These are phyloP conservation scores for Chloris gayana DNA, from an alignment of 176 grass and related monocot species.

Conservation along the genomic window DNA sequence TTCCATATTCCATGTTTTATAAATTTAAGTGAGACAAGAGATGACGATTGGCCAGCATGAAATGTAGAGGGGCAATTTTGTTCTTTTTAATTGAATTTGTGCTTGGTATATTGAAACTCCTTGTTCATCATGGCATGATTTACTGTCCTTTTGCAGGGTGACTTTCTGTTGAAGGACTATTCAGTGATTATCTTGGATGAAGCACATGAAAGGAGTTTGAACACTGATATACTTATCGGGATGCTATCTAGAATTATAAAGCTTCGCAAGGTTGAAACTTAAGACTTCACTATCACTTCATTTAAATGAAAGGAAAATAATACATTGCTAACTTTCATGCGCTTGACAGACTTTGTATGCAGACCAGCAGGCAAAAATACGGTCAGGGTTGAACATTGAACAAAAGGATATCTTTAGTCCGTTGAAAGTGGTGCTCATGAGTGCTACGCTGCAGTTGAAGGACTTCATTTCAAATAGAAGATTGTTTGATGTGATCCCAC, in stretches of 20 bases:
- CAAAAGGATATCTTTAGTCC: constrained; percentile 64
- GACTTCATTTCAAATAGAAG: constrained; percentile 88
- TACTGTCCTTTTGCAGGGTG: constrained; percentile 58
- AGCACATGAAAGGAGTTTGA: constrained; percentile 99
- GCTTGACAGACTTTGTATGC: constrained; percentile 55
- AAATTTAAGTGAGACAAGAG: neutral
- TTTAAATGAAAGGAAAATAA: constrained; percentile 26
- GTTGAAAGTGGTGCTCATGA: constrained; percentile 95
- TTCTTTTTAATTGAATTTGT: constrained; percentile 7
- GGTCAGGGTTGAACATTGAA: constrained; percentile 51
- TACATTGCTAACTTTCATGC: constrained; percentile 40
- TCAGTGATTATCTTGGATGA: constrained; percentile 98
- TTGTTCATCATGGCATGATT: constrained; percentile 25
- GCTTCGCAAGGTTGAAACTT: constrained; percentile 65
- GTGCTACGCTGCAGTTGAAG: constrained; percentile 89
- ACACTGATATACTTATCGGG: constrained; percentile 96
- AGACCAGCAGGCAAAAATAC: constrained; percentile 70
- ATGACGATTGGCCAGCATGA: constrained; percentile 12
- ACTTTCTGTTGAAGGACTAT: constrained; percentile 77
- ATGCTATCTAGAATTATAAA: constrained; percentile 98
- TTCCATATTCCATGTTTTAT: constrained; percentile 20
- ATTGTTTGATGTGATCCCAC: constrained; percentile 75
- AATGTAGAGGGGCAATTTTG: constrained; percentile 18
- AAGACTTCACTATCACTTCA: constrained; percentile 39
- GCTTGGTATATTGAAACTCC: constrained; percentile 18